Evolutionary conservation across 768 basidiomycete genomes (phyloP), one percentile per base, ranked within the genome.

Genomic region (Kwoniella heveanensis): DNA sequence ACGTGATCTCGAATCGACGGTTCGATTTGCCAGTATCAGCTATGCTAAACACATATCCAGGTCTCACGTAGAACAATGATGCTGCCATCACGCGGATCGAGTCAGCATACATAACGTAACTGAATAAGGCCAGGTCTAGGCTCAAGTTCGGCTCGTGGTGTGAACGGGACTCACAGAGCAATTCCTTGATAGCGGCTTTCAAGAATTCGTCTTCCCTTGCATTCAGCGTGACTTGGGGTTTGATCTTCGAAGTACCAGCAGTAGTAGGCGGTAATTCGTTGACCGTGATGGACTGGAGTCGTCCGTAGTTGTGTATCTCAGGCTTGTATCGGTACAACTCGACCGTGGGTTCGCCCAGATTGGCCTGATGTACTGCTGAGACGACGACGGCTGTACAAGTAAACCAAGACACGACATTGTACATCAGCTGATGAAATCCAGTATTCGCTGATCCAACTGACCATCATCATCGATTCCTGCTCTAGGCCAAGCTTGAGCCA

Each of bases 401-500:
- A n/a, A n/a, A n/a, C 48, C 21, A 17, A 49, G 13, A 19, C 15
- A 47, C 8, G 22, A 22, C n/a, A 5, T 8, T 6, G 19, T 7
- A 5, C 19, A 22, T 29, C 9, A 30, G 24, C n/a, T 27, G 13
- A 13, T 22, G 29, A 47, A 8, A 37, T 19, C 27, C 22, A 22
- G 25, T 47, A 7, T 19, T 22, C 8, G 46, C 19, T 8, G 22
- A 8, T 47, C 46, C n/a, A n/a, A n/a, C n/a, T n/a, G n/a, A 78
- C 76, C 69, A 57, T 73, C 70, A 50, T 68, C 66, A 3, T 63
- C 66, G 1, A 73, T 8, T 15, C 68, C 70, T n/a, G 62, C 37
- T 51, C 65, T 66, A n/a, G 77, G 77, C 76, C 77, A 76, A 39
- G 73, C 22, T 58, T 77, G 74, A 5, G 62, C 68, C 1, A 65